Base-by-base conservation (phyloP, 2,329 filamentous ascomycete genomes). In the Neobulgaria alba region DNA sequence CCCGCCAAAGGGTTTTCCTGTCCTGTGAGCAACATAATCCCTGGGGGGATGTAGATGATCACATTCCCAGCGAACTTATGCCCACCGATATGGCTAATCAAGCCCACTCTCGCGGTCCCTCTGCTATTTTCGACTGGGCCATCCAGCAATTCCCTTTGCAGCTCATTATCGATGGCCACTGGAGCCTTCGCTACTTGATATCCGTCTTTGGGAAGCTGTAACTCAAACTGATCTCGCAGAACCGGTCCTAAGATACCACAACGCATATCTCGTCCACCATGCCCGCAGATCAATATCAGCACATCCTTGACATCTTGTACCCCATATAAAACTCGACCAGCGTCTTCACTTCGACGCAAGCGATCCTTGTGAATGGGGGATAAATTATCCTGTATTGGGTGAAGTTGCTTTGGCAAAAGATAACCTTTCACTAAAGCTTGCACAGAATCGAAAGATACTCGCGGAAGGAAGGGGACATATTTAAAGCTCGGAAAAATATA, bases 61-160 rank as follows among this genome's bases (percentile, higher is more conserved):
- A 90, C 75, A 59, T 93, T 93, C 1, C 86, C 86, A 0, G 86
- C 86, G 58, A 82, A 90, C 59, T 88, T 89, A 62, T 93, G 86
- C 0, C 86, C 86, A 1, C 85, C 85, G 39, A 93, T 79, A 54
- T 93, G 86, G 46, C 80, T 86, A 41, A 89, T 83, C 40, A 82
- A 55, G 0, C 76, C 85, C 0, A 89, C 73, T 35, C 79, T 66
- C 2, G 78, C 82, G 1, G 69, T 65, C 5, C 44, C 54, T 12
- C 48, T 33, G 0, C 63, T 71, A 36, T 55, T 56, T 3, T 71
- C 54, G 1, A 81, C 65, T 5, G 64, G 56, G 3, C 29, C 20
- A 9, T 43, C 34, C 23, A 17, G 14, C 4, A 16, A 21, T 26
- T 26, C 23, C 23, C 12, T 26, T 26, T 26, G 23, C n/a, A n/a